These are phyloP conservation scores for Zygosaccharomyces pseudorouxii DNA, from an alignment of 805 yeast species.

Conservation along the genomic window DNA sequence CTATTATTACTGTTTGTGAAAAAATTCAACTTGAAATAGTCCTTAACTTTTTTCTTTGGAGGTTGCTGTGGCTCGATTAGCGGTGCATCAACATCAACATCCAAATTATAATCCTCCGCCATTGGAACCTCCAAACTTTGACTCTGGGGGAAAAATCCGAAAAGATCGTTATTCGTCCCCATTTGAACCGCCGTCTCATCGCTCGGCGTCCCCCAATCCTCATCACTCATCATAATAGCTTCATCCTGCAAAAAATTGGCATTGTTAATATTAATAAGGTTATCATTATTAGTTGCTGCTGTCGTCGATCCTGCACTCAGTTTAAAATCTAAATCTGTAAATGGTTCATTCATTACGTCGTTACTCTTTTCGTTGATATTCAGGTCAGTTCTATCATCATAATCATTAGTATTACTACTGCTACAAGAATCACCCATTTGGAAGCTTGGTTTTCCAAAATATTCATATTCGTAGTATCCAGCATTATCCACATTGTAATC, in stretches of 20 bases:
- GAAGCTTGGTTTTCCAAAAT: conserved; percentile 17
- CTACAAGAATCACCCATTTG: background rate
- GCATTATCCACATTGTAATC: conserved; percentile 28
- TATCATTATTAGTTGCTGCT: background rate
- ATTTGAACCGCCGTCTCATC: conserved; percentile 1
- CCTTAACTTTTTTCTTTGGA: conserved; percentile 23
- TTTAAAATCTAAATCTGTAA: background rate
- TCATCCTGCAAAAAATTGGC: conserved; percentile 4
- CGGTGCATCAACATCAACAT: conserved; percentile 2
- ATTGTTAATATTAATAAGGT: conserved; percentile 3
- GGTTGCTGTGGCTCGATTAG: conserved; percentile 7
- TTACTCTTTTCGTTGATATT: background rate
- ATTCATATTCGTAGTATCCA: conserved; percentile 32
- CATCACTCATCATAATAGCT: conserved; percentile 12
- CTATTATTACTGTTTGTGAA: conserved; percentile 16
- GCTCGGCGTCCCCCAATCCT: conserved; percentile 8
- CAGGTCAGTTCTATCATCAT: conserved; percentile 8
- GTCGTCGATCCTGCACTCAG: background rate
- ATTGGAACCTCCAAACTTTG: background rate
- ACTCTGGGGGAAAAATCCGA: conserved; percentile 7
- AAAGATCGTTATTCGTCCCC: conserved; percentile 5
- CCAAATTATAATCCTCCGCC: conserved; percentile 4
- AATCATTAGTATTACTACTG: conserved; percentile 3
- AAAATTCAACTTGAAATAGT: conserved; percentile 29
- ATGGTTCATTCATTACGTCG: background rate